A percentile compares a stretch with the other conserved stretches of the same genome.
Evolutionary conservation across 176 grass and related monocot genomes (phyloP).

Genomic region (Oryza meridionalis): DNA sequence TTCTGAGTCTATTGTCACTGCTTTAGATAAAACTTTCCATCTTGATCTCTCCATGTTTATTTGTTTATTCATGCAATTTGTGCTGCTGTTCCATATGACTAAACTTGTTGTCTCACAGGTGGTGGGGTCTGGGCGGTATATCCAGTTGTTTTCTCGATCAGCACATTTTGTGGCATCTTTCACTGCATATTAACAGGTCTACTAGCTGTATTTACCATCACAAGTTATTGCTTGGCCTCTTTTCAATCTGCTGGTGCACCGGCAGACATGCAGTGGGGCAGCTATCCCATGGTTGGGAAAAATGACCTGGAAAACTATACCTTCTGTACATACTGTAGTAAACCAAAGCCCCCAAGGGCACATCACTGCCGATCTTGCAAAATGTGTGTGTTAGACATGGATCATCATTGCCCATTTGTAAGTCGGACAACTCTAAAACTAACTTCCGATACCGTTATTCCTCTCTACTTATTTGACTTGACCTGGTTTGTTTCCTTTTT

Average conservation of each 20-base stretch:
- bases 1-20: slow-evolving; percentile 10
- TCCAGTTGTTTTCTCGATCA: slow-evolving; percentile 80
- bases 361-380: slow-evolving; percentile 98
- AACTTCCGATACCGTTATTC: slow-evolving; percentile 4
- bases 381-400: slow-evolving; percentile 97
- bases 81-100: neutral
- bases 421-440: slow-evolving; percentile 46
- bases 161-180: slow-evolving; percentile 75
- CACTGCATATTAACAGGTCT: slow-evolving; percentile 67
- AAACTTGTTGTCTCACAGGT: slow-evolving; percentile 50
- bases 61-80: slow-evolving; percentile 15
- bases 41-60: neutral
- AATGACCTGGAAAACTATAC: slow-evolving; percentile 86
- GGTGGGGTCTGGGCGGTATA: slow-evolving; percentile 88
- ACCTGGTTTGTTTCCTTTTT: slow-evolving; percentile 1
- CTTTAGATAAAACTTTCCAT: neutral
- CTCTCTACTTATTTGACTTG: slow-evolving; percentile 20
- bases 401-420: slow-evolving; percentile 99
- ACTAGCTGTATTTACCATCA: slow-evolving; percentile 69
- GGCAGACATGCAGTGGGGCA: slow-evolving; percentile 72
- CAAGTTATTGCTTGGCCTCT: slow-evolving; percentile 79
- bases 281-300: slow-evolving; percentile 89
- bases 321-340: slow-evolving; percentile 80
- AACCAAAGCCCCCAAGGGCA: slow-evolving; percentile 89
- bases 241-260: slow-evolving; percentile 75